Evolutionary conservation across 371 early-diverging fungal genomes (phyloP), one percentile per base, ranked within the genome.

Genomic region (Syncephalastrum monosporum): DNA sequence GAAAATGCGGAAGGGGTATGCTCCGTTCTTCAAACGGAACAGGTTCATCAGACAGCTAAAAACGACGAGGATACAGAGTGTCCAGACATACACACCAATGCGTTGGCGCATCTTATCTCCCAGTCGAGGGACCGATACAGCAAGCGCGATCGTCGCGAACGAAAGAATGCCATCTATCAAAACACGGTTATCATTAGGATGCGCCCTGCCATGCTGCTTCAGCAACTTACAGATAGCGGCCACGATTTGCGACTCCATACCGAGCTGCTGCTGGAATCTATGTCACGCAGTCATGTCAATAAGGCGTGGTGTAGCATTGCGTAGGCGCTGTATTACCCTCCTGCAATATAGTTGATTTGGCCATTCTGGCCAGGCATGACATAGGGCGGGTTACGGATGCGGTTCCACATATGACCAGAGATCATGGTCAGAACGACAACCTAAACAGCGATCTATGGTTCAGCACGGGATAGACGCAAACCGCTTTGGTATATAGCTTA

Each of bases 351-450:
- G 38, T 82, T 84, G 24, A 86, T 67, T 45, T 80, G 65, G 19
- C 90, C 90, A 47, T 84, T 71, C 8, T 75, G 68, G 44, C 74
- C 74, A 8, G 81, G 82, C 24, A 81, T 71, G 33, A 85, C 60
- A 55, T 82, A 92, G 16, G 90, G 90, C 1, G 95, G 86, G 12
- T 75, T 74, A 27, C 93, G 88, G 66, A 94, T 94, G 54, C 82
- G 82, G 68, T 93, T 93, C 91, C 91, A 94, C 95, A 94, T 94
- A 64, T 85, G 85, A 42, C 93, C 95, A 15, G 89, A 87, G 38
- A 82, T 89, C 85, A 92, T 89, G 49, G 84, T 63, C 25, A 91
- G 68, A 47, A 89, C 86, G n/a, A 76, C 72, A 24, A 83, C 60
- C 86, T 88, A 62, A 25, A 44, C 42, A 44, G 13, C 23, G 13